Conservation (phyloP, 495 filamentous ascomycete genomes). For the Neurospora sp. region DNA sequence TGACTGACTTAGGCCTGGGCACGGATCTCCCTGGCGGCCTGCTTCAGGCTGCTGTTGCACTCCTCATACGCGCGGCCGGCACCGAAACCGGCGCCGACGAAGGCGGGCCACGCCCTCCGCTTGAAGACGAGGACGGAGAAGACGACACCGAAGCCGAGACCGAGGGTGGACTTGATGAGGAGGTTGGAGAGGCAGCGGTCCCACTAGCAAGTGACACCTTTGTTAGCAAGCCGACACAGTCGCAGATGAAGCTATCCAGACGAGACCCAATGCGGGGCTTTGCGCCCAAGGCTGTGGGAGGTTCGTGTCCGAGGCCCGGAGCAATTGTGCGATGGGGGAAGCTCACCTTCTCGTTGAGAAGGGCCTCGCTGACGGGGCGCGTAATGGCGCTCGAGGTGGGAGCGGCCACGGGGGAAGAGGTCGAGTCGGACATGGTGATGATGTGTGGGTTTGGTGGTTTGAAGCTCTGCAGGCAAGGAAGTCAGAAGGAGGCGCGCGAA, state of each 20-base stretch:
- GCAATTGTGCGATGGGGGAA: background rate
- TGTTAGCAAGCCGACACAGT: slow-evolving; percentile 4
- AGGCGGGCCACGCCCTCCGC: slow-evolving; percentile 91
- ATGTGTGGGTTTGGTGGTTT: background rate
- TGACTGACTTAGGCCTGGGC: slow-evolving; percentile 26
- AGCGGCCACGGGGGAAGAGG: slow-evolving; percentile 9
- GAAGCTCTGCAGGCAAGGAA: background rate
- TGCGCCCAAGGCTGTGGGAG: background rate
- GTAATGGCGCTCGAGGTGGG: slow-evolving; percentile 29
- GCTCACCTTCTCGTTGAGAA: slow-evolving; percentile 89
- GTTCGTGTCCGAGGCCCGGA: background rate
- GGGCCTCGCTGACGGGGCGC: slow-evolving; percentile 83
- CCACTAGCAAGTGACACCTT: slow-evolving; percentile 53
- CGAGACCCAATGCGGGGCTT: background rate
- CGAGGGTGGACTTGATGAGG: slow-evolving; percentile 88
- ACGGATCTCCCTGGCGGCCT: slow-evolving; percentile 40
- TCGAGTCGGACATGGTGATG: slow-evolving; percentile 33
- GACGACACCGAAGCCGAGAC: slow-evolving; percentile 90
- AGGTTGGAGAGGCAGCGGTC: slow-evolving; percentile 94
- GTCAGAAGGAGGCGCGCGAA: background rate
- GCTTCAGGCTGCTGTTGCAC: slow-evolving; percentile 58
- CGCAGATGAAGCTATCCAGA: background rate
- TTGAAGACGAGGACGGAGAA: slow-evolving; percentile 98
- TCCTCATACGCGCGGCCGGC: slow-evolving; percentile 95
- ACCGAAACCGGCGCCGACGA: slow-evolving; percentile 85